phyloP scores from a whole-genome alignment of 768 basidiomycete species.

The Hydnum rufescens region DNA sequence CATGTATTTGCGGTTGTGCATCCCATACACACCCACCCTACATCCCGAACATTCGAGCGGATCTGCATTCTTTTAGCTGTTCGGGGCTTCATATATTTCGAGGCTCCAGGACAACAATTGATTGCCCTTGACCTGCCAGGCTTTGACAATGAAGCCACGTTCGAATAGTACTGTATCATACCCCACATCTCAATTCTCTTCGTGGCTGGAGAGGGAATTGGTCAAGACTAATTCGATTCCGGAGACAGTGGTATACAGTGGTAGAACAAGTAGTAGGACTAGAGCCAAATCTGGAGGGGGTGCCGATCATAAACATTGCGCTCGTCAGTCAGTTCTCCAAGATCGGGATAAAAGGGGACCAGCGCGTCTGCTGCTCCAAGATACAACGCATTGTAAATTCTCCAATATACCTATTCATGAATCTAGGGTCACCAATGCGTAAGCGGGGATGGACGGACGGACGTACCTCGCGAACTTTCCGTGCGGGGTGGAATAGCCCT shows the following conservation, averaged over 20 bases:
- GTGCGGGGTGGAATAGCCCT: conserved; percentile 90
- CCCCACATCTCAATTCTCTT: too few species aligned
- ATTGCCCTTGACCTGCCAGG: too few species aligned
- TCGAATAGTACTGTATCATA: too few species aligned
- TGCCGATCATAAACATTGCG: conserved; percentile 78
- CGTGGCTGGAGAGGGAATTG: too few species aligned
- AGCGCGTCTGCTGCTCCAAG: conserved; percentile 78
- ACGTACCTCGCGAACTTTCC: conserved; percentile 85
- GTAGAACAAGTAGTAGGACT: not conserved
- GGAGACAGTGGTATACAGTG: not conserved
- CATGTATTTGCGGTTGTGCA: too few species aligned
- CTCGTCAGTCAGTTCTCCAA: conserved; percentile 78
- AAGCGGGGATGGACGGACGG: not conserved
- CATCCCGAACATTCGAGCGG: too few species aligned
- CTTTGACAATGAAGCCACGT: too few species aligned
- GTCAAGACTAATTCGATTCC: too few species aligned
- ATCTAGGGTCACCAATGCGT: not conserved
- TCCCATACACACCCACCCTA: too few species aligned
- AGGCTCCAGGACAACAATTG: too few species aligned
- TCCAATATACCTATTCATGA: conserved; percentile 53
- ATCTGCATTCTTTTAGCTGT: too few species aligned
- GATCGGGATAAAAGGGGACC: conserved; percentile 88
- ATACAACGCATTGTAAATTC: conserved; percentile 86
- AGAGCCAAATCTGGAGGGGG: conserved; percentile 69
- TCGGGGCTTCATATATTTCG: too few species aligned